Conservation (phyloP, 2,329 filamentous ascomycete genomes). For the Fusarium abutilonis region DNA sequence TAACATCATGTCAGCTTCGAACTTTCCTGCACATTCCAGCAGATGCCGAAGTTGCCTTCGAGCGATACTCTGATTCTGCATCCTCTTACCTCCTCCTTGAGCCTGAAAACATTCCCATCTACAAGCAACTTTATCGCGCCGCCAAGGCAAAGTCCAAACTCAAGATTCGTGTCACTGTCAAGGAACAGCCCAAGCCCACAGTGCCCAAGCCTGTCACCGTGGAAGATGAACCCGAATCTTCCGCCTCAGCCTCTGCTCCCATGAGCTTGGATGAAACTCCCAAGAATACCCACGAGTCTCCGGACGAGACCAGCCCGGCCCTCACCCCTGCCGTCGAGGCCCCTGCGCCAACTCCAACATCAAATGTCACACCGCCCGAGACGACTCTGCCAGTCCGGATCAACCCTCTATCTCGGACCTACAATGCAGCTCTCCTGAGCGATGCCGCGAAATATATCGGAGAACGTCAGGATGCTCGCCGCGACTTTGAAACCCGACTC, state of each 20-base stretch:
- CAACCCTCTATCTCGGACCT: constrained; percentile 43
- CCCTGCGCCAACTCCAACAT: constrained; percentile 34
- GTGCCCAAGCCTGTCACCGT: constrained; percentile 58
- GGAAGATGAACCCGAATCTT: constrained; percentile 60
- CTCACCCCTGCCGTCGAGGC: constrained; percentile 33
- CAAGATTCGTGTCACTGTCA: constrained; percentile 77
- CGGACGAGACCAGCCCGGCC: constrained; percentile 26
- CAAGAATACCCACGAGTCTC: constrained; percentile 28
- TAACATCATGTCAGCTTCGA: constrained; percentile 48
- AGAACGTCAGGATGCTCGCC: constrained; percentile 36
- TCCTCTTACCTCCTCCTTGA: constrained; percentile 83
- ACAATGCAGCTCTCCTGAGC: constrained; percentile 42
- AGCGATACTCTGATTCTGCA: constrained; percentile 95
- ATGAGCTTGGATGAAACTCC: constrained; percentile 27
- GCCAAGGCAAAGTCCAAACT: constrained; percentile 99
- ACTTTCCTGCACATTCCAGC: constrained; percentile 49
- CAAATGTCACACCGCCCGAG: constrained; percentile 28
- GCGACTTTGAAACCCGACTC: constrained; percentile 45
- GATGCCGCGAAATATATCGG: constrained; percentile 44
- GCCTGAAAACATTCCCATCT: constrained; percentile 79
- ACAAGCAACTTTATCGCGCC: constrained; percentile 96
- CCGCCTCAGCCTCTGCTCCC: constrained; percentile 15
- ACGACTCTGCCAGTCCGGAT: constrained; percentile 40
- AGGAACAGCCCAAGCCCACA: constrained; percentile 39
- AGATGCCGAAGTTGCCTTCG: constrained; percentile 67